These are phyloP conservation scores for Lichtheimia corymbifera DNA, from an alignment of 371 early-diverging fungal genomes.

Conservation along the genomic window DNA sequence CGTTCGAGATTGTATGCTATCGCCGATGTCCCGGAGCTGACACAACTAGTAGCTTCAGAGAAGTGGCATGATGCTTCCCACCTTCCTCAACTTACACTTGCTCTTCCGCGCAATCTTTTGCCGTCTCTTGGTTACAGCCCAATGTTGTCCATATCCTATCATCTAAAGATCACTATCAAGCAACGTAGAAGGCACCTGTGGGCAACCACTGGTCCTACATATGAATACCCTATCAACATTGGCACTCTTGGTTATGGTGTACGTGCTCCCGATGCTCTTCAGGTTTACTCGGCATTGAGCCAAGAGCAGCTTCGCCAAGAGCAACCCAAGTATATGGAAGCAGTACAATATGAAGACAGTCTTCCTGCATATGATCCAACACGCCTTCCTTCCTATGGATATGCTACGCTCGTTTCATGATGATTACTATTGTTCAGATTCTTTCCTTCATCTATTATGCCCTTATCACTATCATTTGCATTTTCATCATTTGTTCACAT, in stretches of 20 bases:
- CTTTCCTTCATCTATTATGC: neutral
- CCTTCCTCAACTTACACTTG: neutral
- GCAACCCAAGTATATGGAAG: conserved; percentile 27
- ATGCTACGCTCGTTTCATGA: neutral
- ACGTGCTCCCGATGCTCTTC: conserved; percentile 28
- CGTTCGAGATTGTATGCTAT: conserved; percentile 9
- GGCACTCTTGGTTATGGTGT: conserved; percentile 38
- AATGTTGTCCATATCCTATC: neutral
- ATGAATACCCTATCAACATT: conserved; percentile 25
- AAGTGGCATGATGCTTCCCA: neutral
- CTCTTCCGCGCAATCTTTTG: neutral
- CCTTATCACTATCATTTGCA: too few species aligned
- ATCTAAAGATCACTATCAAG: neutral
- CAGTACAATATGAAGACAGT: conserved; percentile 34
- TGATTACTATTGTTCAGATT: neutral
- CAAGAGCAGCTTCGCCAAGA: neutral
- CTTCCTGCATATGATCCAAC: conserved; percentile 31
- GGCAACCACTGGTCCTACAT: neutral
- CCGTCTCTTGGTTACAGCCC: neutral
- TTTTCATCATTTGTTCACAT: too few species aligned
- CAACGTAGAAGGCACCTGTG: conserved; percentile 22
- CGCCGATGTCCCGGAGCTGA: neutral
- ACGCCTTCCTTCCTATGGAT: conserved; percentile 13
- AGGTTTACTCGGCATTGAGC: conserved; percentile 16
- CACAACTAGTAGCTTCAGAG: conserved; percentile 1